Evolutionary conservation across 225 moss, liverwort and hornwort genomes (phyloP), one percentile per base, ranked within the genome.

Genomic region (Lunularia cruciata): DNA sequence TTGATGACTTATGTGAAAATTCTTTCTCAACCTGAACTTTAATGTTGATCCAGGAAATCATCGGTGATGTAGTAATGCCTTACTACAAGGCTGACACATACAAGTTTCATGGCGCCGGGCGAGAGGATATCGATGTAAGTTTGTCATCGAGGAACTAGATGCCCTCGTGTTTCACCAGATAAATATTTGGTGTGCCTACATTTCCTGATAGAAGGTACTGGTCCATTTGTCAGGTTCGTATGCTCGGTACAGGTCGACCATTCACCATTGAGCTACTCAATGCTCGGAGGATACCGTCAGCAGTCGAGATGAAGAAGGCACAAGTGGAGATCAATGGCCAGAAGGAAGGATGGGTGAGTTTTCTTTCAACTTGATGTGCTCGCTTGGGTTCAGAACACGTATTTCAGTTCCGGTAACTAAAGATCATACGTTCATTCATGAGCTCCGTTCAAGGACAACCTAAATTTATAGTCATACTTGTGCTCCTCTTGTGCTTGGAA

Each of bases 81-180:
- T 74, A 69, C 60, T 85, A 79, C 69, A 89, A 89, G 72, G 92
- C 87, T 51, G 96, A 98, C 67, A 86, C 81, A 72, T 98, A 93
- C 64, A 98, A 98, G 79, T 93, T 98, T 67, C 96, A 98, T 69
- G 92, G 93, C 46, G 96, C 96, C 47, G 96, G 96, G 35, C 86
- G 96, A 63, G 96, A 98, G 81, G 96, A 98, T 76, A 93, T 98
- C 47, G 96, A 98, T 77, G 96, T 96, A 81, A 82, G 88, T 37
- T 22, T 52, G 42, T 57, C 54, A 18, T 72, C 19, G 52, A 18
- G 20, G 39, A 23, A 30, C 13, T 9, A 43, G 16, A 26, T 40
- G 15, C 42, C 39, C 40, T 23, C 43, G 11, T 16, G 11, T 43
- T 43, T 5, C 13, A 13, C 40, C 40, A 40, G 13, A 5, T 13